phyloP scores from a whole-genome alignment of 352 stramenopile species.

The Albugo candida region DNA sequence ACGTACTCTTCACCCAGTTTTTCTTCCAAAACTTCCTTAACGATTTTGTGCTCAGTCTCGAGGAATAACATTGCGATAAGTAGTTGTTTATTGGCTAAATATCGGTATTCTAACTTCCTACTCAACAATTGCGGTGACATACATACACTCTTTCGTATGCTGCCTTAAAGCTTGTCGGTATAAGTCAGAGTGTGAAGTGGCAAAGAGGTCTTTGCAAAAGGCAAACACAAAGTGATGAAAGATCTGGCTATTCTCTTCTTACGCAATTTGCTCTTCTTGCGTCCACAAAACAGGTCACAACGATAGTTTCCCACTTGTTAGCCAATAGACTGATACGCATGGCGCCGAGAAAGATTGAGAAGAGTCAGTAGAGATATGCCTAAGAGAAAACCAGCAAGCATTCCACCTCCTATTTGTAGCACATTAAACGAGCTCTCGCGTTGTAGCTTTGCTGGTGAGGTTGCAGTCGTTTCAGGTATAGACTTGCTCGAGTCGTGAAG shows the following conservation, averaged over 20 bases:
- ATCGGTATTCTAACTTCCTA: too few species aligned
- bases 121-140: too few species aligned
- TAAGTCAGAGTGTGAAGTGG: too few species aligned
- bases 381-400: constrained; percentile 14
- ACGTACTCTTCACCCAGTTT: constrained; percentile 52
- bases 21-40: constrained; percentile 62
- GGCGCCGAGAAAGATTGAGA: constrained; percentile 8
- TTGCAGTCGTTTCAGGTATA: not conserved
- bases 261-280: too few species aligned
- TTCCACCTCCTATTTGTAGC: constrained; percentile 10
- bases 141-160: too few species aligned
- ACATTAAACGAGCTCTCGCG: not conserved
- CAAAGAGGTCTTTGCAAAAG: too few species aligned
- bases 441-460: not conserved
- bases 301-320: constrained; percentile 3
- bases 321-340: constrained; percentile 17
- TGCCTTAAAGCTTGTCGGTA: too few species aligned
- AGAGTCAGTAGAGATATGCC: constrained; percentile 17
- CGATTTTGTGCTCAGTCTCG: constrained; percentile 77
- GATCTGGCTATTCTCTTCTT: too few species aligned
- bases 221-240: too few species aligned
- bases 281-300: too few species aligned
- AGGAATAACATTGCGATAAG: constrained; percentile 47
- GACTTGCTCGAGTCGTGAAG: not conserved
- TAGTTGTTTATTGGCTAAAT: not conserved